Evolutionary conservation across 257 asterid species (phyloP).

Genomic region (Cordia subcordata): DNA sequence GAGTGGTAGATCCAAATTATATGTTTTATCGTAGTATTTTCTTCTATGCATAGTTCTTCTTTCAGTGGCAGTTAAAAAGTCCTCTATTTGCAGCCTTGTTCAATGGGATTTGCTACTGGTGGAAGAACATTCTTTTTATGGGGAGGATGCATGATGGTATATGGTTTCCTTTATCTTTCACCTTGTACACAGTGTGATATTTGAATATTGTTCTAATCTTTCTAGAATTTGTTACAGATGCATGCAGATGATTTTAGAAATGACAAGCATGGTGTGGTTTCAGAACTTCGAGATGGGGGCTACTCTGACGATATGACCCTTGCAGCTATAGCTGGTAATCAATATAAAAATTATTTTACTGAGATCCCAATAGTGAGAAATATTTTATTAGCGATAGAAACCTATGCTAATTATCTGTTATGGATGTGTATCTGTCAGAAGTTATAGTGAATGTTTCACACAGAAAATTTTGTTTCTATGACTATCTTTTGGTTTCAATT

Average conservation of each 20-base stretch:
- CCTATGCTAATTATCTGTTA: neutral
- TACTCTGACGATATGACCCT: constrained; percentile 99
- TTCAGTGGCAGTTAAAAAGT: neutral
- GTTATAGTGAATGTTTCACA: neutral
- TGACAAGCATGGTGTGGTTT: constrained; percentile 69
- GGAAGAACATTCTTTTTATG: constrained; percentile 95
- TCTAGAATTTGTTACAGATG: constrained; percentile 51
- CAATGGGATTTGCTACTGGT: constrained; percentile 99
- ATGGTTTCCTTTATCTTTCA: constrained; percentile 10
- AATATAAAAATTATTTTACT: too few relatives aligned
- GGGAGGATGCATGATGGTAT: constrained; percentile 99
- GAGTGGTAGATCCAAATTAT: neutral
- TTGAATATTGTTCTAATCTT: constrained; percentile 8
- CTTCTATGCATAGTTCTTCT: neutral
- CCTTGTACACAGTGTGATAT: constrained; percentile 4
- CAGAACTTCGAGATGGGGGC: constrained; percentile 90
- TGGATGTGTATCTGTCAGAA: neutral
- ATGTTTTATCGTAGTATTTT: neutral
- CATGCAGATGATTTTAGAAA: constrained; percentile 97
- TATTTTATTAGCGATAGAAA: too few relatives aligned
- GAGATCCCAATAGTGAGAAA: too few relatives aligned
- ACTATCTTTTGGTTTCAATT: neutral
- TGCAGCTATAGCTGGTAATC: constrained; percentile 89
- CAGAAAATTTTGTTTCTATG: too few relatives aligned
- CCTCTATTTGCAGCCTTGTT: constrained; percentile 71